Percentiles rank a stretch among this genome's conserved stretches.
phyloP scores from a whole-genome alignment of 306 rosid species.

The Castanea crenata region DNA sequence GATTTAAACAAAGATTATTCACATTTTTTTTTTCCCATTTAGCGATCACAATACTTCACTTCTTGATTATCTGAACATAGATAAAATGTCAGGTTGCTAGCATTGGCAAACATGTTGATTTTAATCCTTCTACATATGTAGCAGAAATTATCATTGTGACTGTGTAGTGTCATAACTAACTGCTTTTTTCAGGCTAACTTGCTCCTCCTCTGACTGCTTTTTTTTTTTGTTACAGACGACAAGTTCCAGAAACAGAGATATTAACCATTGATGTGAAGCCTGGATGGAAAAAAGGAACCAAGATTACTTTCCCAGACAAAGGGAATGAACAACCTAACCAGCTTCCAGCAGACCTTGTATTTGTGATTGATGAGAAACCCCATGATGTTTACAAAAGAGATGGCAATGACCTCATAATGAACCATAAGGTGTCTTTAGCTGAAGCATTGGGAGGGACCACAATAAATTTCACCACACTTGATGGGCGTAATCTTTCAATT shows the following conservation, averaged over 20 bases:
- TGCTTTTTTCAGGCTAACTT: not conserved
- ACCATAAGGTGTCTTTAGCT: constrained; percentile 60
- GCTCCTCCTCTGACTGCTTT: too few species aligned
- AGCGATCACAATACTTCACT: not conserved
- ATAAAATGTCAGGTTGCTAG: not conserved
- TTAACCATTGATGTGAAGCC: constrained; percentile 82
- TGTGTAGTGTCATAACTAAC: not conserved
- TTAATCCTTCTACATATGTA: not conserved
- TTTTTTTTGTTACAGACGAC: constrained; percentile 36
- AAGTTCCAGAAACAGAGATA: constrained; percentile 68
- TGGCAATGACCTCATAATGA: constrained; percentile 73
- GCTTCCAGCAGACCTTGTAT: constrained; percentile 80
- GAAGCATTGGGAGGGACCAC: constrained; percentile 91
- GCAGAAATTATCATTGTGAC: not conserved
- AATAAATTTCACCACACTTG: constrained; percentile 50
- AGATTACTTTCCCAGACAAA: constrained; percentile 89
- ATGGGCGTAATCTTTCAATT: constrained; percentile 45
- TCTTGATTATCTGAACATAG: not conserved
- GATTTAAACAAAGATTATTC: not conserved
- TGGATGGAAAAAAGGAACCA: constrained; percentile 97
- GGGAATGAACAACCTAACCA: constrained; percentile 80
- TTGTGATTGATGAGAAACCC: constrained; percentile 90
- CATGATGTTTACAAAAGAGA: constrained; percentile 73
- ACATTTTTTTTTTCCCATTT: not conserved
- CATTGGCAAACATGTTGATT: not conserved